Conservation (phyloP, 768 basidiomycete species). For the Astraeus odoratus region DNA sequence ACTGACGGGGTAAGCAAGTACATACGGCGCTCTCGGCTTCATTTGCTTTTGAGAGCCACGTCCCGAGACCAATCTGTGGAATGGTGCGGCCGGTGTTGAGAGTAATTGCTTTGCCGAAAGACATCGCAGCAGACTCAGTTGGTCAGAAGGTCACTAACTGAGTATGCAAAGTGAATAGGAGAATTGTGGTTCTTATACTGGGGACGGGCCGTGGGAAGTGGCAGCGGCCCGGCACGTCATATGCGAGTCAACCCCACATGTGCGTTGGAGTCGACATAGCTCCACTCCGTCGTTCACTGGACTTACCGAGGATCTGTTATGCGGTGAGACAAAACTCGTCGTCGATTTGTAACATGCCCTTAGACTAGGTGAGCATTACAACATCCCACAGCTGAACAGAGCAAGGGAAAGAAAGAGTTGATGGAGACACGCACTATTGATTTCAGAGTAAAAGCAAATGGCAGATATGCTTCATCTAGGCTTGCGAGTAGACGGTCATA, state of each 20-base stretch:
- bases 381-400: no score
- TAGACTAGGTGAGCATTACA: no score
- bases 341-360: no score
- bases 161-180: background rate
- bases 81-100: conserved; percentile 46
- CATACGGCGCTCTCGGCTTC: conserved; percentile 70
- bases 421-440: no score
- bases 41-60: conserved; percentile 69
- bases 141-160: no score
- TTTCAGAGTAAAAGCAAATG: no score
- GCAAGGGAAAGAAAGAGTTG: no score
- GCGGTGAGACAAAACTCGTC: background rate
- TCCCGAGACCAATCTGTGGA: conserved; percentile 78
- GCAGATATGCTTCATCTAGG: no score
- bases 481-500: no score
- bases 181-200: background rate
- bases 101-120: conserved; percentile 30
- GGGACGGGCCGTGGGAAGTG: background rate
- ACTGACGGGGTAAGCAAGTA: background rate
- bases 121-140: conserved; percentile 36
- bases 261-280: background rate
- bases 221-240: no score
- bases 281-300: background rate
- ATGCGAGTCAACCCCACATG: no score
- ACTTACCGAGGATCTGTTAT: background rate